Conservation (phyloP, 1,284 basidiomycete species). For the Boletus subluridellus region DNA sequence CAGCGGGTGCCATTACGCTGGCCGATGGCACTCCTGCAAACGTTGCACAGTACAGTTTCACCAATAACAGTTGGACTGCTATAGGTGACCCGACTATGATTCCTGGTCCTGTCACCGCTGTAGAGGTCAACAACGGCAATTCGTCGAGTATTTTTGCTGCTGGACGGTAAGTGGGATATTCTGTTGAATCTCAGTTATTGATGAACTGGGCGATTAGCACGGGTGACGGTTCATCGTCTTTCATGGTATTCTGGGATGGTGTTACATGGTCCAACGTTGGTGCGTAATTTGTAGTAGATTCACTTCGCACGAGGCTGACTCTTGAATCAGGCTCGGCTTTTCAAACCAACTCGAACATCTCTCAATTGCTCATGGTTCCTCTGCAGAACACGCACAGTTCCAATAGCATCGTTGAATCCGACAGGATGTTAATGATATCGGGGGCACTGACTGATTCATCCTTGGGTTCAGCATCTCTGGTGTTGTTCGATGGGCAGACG, state of each 20-base stretch:
- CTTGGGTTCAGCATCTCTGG: constrained; percentile 78
- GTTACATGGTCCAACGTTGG: constrained; percentile 65
- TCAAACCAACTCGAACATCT: constrained; percentile 57
- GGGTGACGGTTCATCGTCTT: constrained; percentile 58
- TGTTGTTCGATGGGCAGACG: constrained; percentile 81
- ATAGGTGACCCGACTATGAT: constrained; percentile 65
- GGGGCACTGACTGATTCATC: constrained; percentile 70
- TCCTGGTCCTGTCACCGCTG: constrained; percentile 86
- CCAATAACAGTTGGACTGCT: constrained; percentile 69
- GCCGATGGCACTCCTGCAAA: constrained; percentile 57
- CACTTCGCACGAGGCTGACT: neutral
- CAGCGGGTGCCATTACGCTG: constrained; percentile 72
- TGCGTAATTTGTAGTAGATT: constrained; percentile 31
- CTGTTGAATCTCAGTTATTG: neutral
- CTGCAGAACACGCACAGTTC: constrained; percentile 68
- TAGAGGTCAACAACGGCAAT: constrained; percentile 83
- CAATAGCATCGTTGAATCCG: constrained; percentile 73
- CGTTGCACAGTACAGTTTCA: constrained; percentile 69
- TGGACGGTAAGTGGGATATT: constrained; percentile 57
- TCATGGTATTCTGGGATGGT: constrained; percentile 83
- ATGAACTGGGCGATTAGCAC: constrained; percentile 38
- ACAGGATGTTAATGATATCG: constrained; percentile 90
- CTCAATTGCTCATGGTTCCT: constrained; percentile 89
- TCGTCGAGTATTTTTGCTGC: constrained; percentile 85
- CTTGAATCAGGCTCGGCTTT: constrained; percentile 49